Evolutionary conservation across 257 asterid genomes (phyloP), one percentile per base, ranked within the genome.

Genomic region (Jaltomata sinuosa): DNA sequence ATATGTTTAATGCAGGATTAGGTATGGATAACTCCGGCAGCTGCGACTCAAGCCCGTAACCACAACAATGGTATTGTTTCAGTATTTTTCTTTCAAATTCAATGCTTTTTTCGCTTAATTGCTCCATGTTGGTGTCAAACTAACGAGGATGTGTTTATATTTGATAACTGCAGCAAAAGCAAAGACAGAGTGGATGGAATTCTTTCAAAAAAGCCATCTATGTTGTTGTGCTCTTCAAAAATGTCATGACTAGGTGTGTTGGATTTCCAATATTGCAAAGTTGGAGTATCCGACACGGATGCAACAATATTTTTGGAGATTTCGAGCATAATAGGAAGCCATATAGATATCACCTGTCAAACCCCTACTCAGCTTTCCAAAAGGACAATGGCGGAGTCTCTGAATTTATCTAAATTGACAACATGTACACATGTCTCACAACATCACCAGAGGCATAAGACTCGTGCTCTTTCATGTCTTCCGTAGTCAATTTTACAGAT

Each of bases 311-410:
- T 52, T 52, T 52, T 4, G 57, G n/a, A 15, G 54, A 15, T 5
- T 49, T 49, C 12, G 54, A 49, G 54, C 54, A 12, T 49, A 4
- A 49, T 49, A 49, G 54, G 54, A 57, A 57, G 29, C 15, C 21
- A 1, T 8, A 27, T 4, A 25, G 38, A 25, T 57, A 1, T 25
- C 68, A 59, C 1, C 64, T 61, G 68, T 61, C 0, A 25, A 11
- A 61, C 16, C 18, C 19, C 36, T 83, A 68, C 65, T 67, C 67
- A 38, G 89, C 34, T 76, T 80, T 85, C 91, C 88, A 86, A 32
- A 88, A 68, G 21, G 91, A 86, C 59, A 85, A 11, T 14, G 88
- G 85, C 11, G 87, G 91, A 11, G 91, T 88, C 19, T 88, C 88
- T 2, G 89, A 78, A 29, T 88, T 38, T 6, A 86, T 77, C 89